Conservation (phyloP, 805 yeast species). For the Hyphopichia homilentoma region DNA sequence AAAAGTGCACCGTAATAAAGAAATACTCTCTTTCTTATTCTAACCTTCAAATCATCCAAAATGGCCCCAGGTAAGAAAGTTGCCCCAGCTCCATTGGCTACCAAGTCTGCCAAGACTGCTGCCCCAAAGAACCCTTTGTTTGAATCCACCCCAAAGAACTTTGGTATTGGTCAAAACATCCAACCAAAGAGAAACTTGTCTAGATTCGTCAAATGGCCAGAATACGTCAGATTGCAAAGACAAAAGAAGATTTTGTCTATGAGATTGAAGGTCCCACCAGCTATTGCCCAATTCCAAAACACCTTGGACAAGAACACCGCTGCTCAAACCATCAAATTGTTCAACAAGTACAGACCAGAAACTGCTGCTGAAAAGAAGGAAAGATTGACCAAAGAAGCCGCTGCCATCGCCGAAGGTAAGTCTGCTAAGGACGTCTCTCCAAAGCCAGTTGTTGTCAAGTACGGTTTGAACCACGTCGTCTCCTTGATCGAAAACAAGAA, state of each 20-base stretch:
- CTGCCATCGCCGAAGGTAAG: constrained; percentile 98
- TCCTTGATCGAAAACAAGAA: constrained; percentile 97
- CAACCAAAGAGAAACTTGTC: constrained; percentile 97
- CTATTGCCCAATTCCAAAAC: constrained; percentile 94
- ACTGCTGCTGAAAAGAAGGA: constrained; percentile 96
- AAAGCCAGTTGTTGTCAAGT: constrained; percentile 96
- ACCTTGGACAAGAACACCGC: constrained; percentile 99
- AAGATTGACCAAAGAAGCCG: constrained; percentile 98
- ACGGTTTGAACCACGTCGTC: constrained; percentile 99
- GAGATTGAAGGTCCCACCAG: constrained; percentile 99
- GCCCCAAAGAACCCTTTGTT: constrained; percentile 28
- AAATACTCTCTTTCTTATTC: too few species aligned
- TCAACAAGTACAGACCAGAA: constrained; percentile 99
- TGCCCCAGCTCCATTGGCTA: constrained; percentile 46
- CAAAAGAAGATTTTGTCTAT: constrained; percentile 93
- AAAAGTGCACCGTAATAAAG: neutral
- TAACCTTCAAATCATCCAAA: too few species aligned
- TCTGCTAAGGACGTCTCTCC: constrained; percentile 93
- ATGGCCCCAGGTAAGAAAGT: constrained; percentile 47
- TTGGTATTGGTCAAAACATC: constrained; percentile 93
- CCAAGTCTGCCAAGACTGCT: constrained; percentile 27
- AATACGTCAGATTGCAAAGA: constrained; percentile 96
- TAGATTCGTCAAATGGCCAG: constrained; percentile 99
- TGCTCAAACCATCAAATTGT: constrained; percentile 91
- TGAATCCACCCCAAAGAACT: constrained; percentile 82